A percentile compares a stretch with the other conserved stretches of the same genome.
These are phyloP conservation scores for Asterochloris sp. DNA, from an alignment of 139 green algal species.

Conservation along the genomic window DNA sequence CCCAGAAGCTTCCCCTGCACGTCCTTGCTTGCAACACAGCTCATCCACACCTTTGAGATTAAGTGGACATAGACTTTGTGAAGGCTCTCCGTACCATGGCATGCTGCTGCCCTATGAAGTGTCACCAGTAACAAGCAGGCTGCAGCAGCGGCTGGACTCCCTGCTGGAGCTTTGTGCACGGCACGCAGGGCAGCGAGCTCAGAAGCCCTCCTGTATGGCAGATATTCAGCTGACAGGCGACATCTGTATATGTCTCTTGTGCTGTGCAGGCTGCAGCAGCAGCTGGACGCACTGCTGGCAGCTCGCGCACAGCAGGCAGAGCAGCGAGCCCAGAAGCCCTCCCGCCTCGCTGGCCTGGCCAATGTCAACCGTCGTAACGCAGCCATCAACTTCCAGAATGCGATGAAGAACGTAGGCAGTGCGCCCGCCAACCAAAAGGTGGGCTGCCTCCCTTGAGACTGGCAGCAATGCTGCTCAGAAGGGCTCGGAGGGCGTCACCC, in stretches of 20 bases:
- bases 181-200: too few species aligned
- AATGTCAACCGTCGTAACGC: constrained; percentile 46
- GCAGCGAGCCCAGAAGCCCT: not conserved
- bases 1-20: too few species aligned
- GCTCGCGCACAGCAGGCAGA: not conserved
- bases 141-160: constrained; percentile 12
- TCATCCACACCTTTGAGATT: too few species aligned
- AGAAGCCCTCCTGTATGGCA: too few species aligned
- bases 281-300: constrained; percentile 3
- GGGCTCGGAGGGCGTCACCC: too few species aligned
- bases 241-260: not conserved
- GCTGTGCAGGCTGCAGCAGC: constrained; percentile 25
- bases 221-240: too few species aligned
- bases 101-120: not conserved
- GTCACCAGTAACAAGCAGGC: constrained; percentile 18
- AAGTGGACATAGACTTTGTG: too few species aligned
- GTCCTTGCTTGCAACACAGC: too few species aligned
- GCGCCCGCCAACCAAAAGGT: constrained; percentile 19
- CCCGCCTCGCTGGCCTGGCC: constrained; percentile 17
- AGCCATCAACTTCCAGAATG: constrained; percentile 43
- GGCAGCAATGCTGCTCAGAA: not conserved
- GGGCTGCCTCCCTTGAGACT: not conserved
- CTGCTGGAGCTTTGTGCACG: too few species aligned
- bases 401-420: constrained; percentile 34
- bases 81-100: too few species aligned